Base-by-base conservation (phyloP, 2,329 filamentous ascomycete genomes). In the Xylaria hypoxylon region DNA sequence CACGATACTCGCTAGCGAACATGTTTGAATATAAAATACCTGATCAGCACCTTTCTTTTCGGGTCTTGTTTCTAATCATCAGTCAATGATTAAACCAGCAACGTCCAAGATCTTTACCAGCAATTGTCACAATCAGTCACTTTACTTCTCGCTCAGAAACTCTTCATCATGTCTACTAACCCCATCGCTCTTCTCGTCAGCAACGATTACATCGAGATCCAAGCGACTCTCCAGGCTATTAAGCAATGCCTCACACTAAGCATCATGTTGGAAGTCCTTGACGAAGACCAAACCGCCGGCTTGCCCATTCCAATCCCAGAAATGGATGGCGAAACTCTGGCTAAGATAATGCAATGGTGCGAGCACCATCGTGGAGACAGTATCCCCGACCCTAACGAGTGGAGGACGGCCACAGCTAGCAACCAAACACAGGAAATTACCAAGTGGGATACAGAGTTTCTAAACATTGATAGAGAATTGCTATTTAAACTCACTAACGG, bases 341-440 rank as follows among this genome's bases (percentile, higher is more conserved):
- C 22, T 6, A 59, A 62, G 15, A 24, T 68, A 1, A 31, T 65
- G 11, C 38, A 62, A 19, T 69, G 64, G 65, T 69, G 67, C n/a
- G 67, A 69, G 26, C 5, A 53, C 5, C 45, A 60, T 19, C 26
- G 51, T 22, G 35, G 7, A 0, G 60, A 61, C 4, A 6, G 17
- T 2, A 11, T 5, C n/a, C 26, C 42, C 15, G 24, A 24, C 24
- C 6, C 15, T 17, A 2, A 51, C 8, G 3, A 19, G 10, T 3
- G 17, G 24, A 8, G 1, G 2, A 17, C 3, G 17, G n/a, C 22
- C 8, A 24, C 2, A 19, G 42, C n/a, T n/a, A n/a, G 8, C 22
- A 15, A 48, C 22, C 10, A 8, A 5, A 24, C 11, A 13, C 8
- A 19, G 8, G 45, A 38, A 22, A 5, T 17, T n/a, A 19, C 57